A percentile compares a stretch with the other conserved stretches of the same genome.
Conservation (phyloP, 164 flowering plant genomes). For the Vitis riparia region DNA sequence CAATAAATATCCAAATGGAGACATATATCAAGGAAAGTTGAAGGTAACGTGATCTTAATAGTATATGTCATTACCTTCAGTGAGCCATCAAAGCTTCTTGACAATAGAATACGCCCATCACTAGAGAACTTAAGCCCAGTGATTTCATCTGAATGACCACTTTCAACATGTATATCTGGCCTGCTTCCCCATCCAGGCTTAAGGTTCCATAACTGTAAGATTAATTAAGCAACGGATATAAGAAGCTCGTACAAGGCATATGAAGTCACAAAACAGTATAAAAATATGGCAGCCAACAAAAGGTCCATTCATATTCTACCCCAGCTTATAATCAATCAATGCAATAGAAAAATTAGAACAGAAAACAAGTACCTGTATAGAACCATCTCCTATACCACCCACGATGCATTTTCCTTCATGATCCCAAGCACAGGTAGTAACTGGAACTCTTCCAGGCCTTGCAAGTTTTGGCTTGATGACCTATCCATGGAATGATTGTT, state of each 20-base stretch:
- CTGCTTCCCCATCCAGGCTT: constrained; percentile 99
- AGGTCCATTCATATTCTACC: background rate
- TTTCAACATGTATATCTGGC: constrained; percentile 75
- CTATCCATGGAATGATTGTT: constrained; percentile 35
- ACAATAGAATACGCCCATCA: constrained; percentile 71
- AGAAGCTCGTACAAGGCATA: background rate
- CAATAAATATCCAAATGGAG: background rate
- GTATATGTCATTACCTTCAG: constrained; percentile 58
- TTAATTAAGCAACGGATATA: background rate
- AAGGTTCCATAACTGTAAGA: constrained; percentile 80
- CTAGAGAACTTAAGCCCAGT: constrained; percentile 82
- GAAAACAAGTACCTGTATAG: constrained; percentile 72
- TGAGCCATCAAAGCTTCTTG: constrained; percentile 87
- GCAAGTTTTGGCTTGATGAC: constrained; percentile 96
- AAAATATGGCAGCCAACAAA: background rate
- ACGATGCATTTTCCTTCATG: constrained; percentile 85
- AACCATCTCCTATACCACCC: constrained; percentile 95
- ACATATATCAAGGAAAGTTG: background rate
- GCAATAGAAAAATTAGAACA: background rate
- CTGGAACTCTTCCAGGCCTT: constrained; percentile 92
- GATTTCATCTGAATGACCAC: constrained; percentile 85
- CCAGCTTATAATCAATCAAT: background rate
- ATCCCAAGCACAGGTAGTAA: constrained; percentile 95
- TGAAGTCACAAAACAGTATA: background rate
- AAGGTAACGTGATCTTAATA: background rate